phyloP scores from a whole-genome alignment of 176 grass and related monocot species.

The Aegilops speltoides region DNA sequence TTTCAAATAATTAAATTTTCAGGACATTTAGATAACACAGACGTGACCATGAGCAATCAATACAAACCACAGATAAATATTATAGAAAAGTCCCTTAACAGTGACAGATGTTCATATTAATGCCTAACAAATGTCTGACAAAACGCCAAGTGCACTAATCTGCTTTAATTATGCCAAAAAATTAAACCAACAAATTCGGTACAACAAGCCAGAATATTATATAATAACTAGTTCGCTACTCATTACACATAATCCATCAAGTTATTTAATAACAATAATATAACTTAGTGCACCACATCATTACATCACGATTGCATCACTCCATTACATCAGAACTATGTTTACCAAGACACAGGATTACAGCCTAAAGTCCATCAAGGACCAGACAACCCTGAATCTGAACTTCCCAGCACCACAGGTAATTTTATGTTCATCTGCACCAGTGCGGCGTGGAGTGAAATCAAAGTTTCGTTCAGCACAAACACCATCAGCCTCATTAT shows the following conservation, averaged over 20 bases:
- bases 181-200: no score
- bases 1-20: conserved; percentile 52
- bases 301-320: background rate
- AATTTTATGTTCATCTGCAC: background rate
- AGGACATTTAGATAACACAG: background rate
- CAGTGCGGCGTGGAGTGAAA: background rate
- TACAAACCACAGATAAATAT: background rate
- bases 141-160: no score
- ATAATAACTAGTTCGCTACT: no score
- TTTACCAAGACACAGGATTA: background rate
- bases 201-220: background rate
- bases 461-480: background rate
- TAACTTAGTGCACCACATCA: no score
- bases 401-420: background rate
- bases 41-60: background rate
- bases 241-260: no score
- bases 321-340: background rate
- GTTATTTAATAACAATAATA: no score
- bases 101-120: no score
- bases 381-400: background rate
- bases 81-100: background rate
- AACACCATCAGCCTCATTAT: background rate
- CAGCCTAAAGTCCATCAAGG: background rate
- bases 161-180: no score
- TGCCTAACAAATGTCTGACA: no score